Evolutionary conservation across 768 basidiomycete genomes (phyloP).

Genomic region (Trametes maxima): DNA sequence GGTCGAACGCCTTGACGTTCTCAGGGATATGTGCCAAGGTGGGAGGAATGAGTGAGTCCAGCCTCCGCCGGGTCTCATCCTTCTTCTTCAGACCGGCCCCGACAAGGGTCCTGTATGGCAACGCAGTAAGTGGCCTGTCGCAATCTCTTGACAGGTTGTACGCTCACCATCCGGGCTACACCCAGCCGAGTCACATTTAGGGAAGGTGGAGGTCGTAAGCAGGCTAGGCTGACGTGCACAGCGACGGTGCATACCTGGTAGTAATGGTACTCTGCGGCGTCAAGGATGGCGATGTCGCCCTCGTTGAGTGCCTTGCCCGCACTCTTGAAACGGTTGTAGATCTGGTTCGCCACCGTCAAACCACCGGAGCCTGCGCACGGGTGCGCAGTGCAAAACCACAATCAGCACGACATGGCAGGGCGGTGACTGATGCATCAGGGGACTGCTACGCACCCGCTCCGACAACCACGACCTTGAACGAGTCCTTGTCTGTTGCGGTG

Average conservation of each 20-base stretch:
- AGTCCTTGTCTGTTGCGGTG: slow-evolving; percentile 46
- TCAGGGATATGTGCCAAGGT: slow-evolving; percentile 74
- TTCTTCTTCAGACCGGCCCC: slow-evolving; percentile 85
- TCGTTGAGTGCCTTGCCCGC: slow-evolving; percentile 66
- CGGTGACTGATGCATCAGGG: slow-evolving; percentile 3
- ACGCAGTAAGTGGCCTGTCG: not conserved
- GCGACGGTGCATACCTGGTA: slow-evolving; percentile 61
- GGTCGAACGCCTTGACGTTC: slow-evolving; percentile 74
- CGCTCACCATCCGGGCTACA: slow-evolving; percentile 85
- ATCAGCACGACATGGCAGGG: slow-evolving; percentile 7
- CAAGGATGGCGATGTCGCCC: slow-evolving; percentile 86
- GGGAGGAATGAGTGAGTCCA: slow-evolving; percentile 71
- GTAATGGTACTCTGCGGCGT: slow-evolving; percentile 79
- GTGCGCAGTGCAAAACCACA: not conserved
- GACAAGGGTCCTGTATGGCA: slow-evolving; percentile 75
- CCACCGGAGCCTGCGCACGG: slow-evolving; percentile 70
- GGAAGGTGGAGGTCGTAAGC: not conserved
- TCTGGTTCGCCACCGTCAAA: slow-evolving; percentile 82
- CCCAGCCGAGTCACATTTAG: slow-evolving; percentile 13
- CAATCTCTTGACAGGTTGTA: not conserved
- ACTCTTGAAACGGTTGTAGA: slow-evolving; percentile 75
- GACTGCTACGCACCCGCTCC: slow-evolving; percentile 69
- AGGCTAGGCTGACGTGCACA: not conserved
- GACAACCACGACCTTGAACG: slow-evolving; percentile 83
- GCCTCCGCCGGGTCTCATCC: slow-evolving; percentile 62